Base-by-base conservation (phyloP, 768 basidiomycete species). In the Cystobasidium tubakii region DNA sequence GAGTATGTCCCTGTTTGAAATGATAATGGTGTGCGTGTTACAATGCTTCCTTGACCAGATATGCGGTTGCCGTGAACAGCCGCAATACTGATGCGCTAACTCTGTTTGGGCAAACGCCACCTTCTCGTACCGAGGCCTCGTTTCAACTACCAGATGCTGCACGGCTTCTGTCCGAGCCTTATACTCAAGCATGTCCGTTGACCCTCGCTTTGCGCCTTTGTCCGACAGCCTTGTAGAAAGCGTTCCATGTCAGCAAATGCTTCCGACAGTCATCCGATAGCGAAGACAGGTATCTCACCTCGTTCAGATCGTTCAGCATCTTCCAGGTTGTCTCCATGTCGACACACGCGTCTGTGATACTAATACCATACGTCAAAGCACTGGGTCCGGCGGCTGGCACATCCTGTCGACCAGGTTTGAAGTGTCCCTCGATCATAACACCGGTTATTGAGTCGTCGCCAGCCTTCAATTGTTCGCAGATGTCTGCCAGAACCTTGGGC, bases 361-460 rank as follows among this genome's bases (percentile, higher is more conserved):
- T 7, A 33, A 55, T 19, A 34, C 91, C 91, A 73, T 88, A 83
- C 81, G 89, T 91, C 77, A 93, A 85, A 10, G 80, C 85, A 21
- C 82, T 76, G 0, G 89, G 88, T 7, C 92, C 83, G 66, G 82
- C 83, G 1, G 84, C 76, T 1, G 95, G 93, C 17, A 95, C 90
- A 77, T 92, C 90, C 83, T 99, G 95, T 74, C 88, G 84, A 23
- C 95, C 95, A 63, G 88, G 89, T 79, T 90, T 89, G 82, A 99
- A 88, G 81, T 97, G 90, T 15, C 89, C 90, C 83, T 99, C 95
- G 80, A 99, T 86, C 95, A 99, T 98, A 73, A 97, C 92, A 57
- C 95, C 95, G 3, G 91, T 91, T 82, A 99, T 89, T 78, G 85
- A 84, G 73, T 74, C 73, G 69, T 85, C 83, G 31, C 91, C 91